Evolutionary conservation across 805 yeast species (phyloP), one percentile per base, ranked within the genome.

Genomic region (Zygoascus ofunaensis): DNA sequence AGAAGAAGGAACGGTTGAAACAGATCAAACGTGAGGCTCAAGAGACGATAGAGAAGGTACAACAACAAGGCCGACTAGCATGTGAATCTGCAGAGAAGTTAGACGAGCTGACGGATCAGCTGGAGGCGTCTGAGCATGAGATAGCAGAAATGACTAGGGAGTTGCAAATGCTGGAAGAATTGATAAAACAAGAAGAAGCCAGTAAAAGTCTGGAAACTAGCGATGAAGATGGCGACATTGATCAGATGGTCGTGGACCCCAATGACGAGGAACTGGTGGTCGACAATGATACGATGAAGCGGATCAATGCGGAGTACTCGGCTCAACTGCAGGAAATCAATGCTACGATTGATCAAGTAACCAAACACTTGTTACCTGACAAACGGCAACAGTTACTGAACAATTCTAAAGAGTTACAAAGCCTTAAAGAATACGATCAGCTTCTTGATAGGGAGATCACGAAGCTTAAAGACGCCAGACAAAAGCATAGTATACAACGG

Each of bases 61-160:
- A 52, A 10, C n/a, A 26, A 34, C 53, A 48, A 42, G 54, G 55
- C 40, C 49, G 50, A 37, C 34, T 12, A 5, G 41, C 41, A 10
- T 24, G n/a, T n/a, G 41, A 37, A 10, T 17, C 41, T 23, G 19
- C 15, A 5, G 37, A 23, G 5, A 23, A 51, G 36, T 42, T 44
- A 30, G 34, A 51, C 28, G 62, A 64, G 37, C 47, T 48, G 19
- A 36, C 47, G 28, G 52, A 57, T 32, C 54, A 63, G 37, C 61
- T 55, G 46, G 49, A 41, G 18, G 20, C 21, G 10, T 12, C 19
- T 14, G 53, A 59, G 41, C 62, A 64, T 44, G 49, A 44, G 1
- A 59, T 56, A 40, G 61, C 62, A 50, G 55, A 51, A 39, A 53
- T 65, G 47, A 55, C 66, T 20, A 52, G 47, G 5, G 59, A 59